Evolutionary conservation across 495 filamentous ascomycete species (phyloP).

Genomic region (Lichina pygmaea): DNA sequence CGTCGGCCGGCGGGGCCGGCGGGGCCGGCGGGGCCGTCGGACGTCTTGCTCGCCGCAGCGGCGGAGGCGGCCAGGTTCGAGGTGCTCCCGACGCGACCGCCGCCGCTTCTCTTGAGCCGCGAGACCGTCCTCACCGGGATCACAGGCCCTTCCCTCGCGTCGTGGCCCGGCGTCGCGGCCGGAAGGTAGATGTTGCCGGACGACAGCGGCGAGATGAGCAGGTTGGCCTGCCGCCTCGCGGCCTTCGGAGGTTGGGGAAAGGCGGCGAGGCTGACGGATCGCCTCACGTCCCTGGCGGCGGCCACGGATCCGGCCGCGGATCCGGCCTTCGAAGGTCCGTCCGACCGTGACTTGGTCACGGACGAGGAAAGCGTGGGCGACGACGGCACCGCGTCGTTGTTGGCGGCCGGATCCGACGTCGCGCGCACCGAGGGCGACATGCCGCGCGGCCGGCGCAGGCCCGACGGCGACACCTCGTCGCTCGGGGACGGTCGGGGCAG

Average conservation of each 20-base stretch:
- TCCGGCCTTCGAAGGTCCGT: constrained; percentile 10
- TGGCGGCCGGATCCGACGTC: neutral
- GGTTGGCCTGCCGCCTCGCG: constrained; percentile 22
- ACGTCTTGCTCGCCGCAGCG: neutral
- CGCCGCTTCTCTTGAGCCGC: neutral
- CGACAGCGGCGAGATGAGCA: constrained; percentile 32
- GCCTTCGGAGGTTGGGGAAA: constrained; percentile 73
- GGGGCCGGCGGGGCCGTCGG: neutral
- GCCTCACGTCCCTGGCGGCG: constrained; percentile 39
- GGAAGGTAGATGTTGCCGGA: constrained; percentile 8
- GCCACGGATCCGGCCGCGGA: constrained; percentile 20
- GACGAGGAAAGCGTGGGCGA: neutral
- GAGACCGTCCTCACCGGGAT: neutral
- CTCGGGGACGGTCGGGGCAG: neutral
- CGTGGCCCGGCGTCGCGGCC: neutral
- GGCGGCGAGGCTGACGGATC: constrained; percentile 69
- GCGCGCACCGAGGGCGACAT: neutral
- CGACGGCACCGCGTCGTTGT: neutral
- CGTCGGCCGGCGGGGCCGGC: neutral
- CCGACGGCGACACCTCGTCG: neutral
- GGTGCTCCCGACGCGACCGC: neutral
- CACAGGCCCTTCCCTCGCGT: neutral
- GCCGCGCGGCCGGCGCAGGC: neutral
- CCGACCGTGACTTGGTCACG: neutral
- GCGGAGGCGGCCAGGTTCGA: neutral